phyloP scores from a whole-genome alignment of 176 grass and related monocot species.

The Poa annua region DNA sequence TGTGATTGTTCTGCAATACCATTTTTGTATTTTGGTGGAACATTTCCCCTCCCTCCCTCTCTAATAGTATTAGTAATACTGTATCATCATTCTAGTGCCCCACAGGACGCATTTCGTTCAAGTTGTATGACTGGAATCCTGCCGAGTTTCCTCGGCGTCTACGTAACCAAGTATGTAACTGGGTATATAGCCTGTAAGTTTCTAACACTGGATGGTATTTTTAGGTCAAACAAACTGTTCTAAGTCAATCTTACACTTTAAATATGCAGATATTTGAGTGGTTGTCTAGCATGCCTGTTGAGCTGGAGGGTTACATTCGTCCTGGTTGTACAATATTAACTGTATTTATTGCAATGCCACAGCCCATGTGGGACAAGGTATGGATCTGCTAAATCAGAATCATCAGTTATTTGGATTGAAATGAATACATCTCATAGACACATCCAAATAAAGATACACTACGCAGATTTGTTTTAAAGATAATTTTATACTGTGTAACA shows the following conservation, averaged over 20 bases:
- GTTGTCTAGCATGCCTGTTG: conserved; percentile 96
- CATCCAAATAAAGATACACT: conserved; percentile 5
- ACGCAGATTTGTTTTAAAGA: neutral
- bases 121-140: conserved; percentile 99
- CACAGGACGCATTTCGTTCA: conserved; percentile 98
- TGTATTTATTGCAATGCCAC: conserved; percentile 91
- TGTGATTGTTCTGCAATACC: conserved; percentile 28
- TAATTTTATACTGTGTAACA: neutral
- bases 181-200: conserved; percentile 28
- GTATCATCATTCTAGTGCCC: conserved; percentile 80
- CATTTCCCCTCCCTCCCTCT: neutral
- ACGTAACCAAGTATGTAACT: conserved; percentile 81
- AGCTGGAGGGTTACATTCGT: conserved; percentile 98
- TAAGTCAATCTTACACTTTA: conserved; percentile 25
- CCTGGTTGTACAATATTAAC: conserved; percentile 98
- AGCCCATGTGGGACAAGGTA: conserved; percentile 97
- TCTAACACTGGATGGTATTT: conserved; percentile 28
- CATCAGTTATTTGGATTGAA: conserved; percentile 1
- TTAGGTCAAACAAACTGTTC: neutral
- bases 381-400: conserved; percentile 12
- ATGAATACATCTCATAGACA: neutral
- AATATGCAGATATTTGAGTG: conserved; percentile 92
- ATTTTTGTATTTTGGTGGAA: conserved; percentile 15
- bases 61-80: conserved; percentile 41
- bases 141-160: conserved; percentile 96